A percentile compares a stretch with the other conserved stretches of the same genome.
These are phyloP conservation scores for Helminthosporium solani DNA, from an alignment of 2,329 filamentous ascomycete species.

Conservation along the genomic window DNA sequence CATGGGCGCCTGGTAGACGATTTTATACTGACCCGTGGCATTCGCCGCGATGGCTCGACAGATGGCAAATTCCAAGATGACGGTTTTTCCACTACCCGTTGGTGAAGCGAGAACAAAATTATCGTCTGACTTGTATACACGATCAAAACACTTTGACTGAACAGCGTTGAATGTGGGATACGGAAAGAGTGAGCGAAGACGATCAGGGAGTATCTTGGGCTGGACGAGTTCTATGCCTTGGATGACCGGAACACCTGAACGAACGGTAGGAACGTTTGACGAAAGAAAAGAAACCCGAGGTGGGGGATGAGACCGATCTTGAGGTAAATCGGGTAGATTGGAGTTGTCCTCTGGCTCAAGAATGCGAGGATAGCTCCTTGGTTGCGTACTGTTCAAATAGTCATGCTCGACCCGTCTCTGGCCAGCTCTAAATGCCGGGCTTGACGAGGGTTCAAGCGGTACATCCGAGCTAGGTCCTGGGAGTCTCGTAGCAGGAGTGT, in stretches of 20 bases:
- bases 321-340: neutral
- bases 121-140: slow-evolving; percentile 66
- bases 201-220: slow-evolving; percentile 64
- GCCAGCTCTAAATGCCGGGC: slow-evolving; percentile 43
- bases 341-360: neutral
- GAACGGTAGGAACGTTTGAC: neutral
- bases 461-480: slow-evolving; percentile 33
- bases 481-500: slow-evolving; percentile 18
- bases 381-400: neutral
- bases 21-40: slow-evolving; percentile 66
- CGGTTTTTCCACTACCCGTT: slow-evolving; percentile 84
- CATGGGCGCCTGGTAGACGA: slow-evolving; percentile 81
- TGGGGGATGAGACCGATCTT: neutral
- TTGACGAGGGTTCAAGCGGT: slow-evolving; percentile 37
- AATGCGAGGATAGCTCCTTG: neutral
- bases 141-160: slow-evolving; percentile 74
- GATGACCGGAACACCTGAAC: slow-evolving; percentile 40
- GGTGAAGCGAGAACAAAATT: slow-evolving; percentile 81
- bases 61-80: slow-evolving; percentile 77
- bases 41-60: slow-evolving; percentile 65
- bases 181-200: slow-evolving; percentile 67
- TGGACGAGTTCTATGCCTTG: slow-evolving; percentile 64
- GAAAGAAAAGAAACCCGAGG: neutral
- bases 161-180: slow-evolving; percentile 78
- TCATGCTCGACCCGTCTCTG: slow-evolving; percentile 24